Evolutionary conservation across 257 asterid genomes (phyloP).

Genomic region (Forsythia suspensa): DNA sequence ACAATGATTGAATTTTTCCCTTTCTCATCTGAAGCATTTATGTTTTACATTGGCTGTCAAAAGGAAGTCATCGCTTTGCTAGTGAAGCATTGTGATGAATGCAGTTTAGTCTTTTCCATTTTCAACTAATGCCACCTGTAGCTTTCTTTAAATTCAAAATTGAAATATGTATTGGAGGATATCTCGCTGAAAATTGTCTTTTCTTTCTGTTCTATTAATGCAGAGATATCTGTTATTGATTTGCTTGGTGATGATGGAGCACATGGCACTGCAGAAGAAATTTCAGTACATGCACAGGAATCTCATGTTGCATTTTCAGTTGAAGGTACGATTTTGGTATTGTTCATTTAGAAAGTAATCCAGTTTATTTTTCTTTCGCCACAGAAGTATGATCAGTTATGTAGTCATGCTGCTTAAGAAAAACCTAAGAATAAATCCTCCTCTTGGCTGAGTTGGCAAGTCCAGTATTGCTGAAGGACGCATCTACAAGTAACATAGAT

Average conservation of each 20-base stretch:
- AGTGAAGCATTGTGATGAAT: conserved; percentile 16
- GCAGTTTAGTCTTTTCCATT: conserved; percentile 12
- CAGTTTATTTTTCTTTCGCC: conserved; percentile 7
- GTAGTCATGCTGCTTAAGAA: conserved; percentile 9
- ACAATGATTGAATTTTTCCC: conserved; percentile 3
- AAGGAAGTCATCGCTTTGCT: background rate
- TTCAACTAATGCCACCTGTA: conserved; percentile 13
- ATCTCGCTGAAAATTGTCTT: background rate
- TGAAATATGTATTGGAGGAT: background rate
- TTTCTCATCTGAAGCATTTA: conserved; percentile 15
- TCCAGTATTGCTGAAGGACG: conserved; percentile 8
- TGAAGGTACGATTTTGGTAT: conserved; percentile 54
- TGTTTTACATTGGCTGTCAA: conserved; percentile 9
- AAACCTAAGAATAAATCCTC: background rate
- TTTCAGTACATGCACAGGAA: conserved; percentile 51
- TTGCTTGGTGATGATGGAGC: conserved; percentile 71
- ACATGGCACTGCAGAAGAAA: conserved; percentile 30
- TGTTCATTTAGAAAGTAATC: conserved; percentile 13
- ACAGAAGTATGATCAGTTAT: background rate
- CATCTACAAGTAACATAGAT: conserved; percentile 1
- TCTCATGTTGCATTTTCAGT: conserved; percentile 83
- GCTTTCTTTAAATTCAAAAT: conserved; percentile 1
- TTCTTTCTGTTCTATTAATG: conserved; percentile 18
- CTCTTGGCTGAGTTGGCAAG: conserved; percentile 8
- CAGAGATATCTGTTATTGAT: conserved; percentile 72